Base-by-base conservation (phyloP, 2,329 filamentous ascomycete species). In the Dactylellina cionopaga region DNA sequence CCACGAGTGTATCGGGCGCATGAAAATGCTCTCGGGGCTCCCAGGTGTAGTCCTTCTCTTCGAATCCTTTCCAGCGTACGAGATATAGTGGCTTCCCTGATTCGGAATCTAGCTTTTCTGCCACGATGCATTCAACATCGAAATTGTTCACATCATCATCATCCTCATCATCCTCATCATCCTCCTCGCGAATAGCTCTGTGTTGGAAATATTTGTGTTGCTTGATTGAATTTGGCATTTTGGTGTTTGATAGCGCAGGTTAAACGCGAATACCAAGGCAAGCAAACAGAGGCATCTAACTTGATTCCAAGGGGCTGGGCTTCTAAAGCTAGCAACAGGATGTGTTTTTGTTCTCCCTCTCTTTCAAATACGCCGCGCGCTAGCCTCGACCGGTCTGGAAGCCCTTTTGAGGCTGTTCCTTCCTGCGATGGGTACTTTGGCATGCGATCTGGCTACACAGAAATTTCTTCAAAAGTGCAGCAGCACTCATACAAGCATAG, bases 11-110 rank as follows among this genome's bases (percentile, higher is more conserved):
- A 9, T 74, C 75, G 15, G 81, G 75, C 24, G 78, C 76, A 24
- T 74, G 55, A 66, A 86, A 83, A 46, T 80, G 79, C 1, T 80
- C 78, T 15, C 76, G 77, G 0, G 84, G 83, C 74, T 87, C 84
- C 84, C 84, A 87, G 0, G 86, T 88, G 62, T 83, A 83, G 65
- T 85, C 79, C n/a, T 86, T 78, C 3, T 87, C 73, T 0, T 83
- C 81, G 76, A 89, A 92, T 1, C 81, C 84, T 24, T 82, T 81
- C 90, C 89, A 92, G 69, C 86, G 84, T 19, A 91, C 84, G 0
- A 92, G 83, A 77, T 87, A 92, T 22, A 81, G 76, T 25, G 76
- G 79, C 13, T 77, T 76, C 3, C 79, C 80, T 9, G 78, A 78
- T 3, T 80, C 74, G 2, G 77, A 59, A 6, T 78, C 71, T 0